These are phyloP conservation scores for Zygoascus tannicola DNA, from an alignment of 805 yeast species.

Conservation along the genomic window DNA sequence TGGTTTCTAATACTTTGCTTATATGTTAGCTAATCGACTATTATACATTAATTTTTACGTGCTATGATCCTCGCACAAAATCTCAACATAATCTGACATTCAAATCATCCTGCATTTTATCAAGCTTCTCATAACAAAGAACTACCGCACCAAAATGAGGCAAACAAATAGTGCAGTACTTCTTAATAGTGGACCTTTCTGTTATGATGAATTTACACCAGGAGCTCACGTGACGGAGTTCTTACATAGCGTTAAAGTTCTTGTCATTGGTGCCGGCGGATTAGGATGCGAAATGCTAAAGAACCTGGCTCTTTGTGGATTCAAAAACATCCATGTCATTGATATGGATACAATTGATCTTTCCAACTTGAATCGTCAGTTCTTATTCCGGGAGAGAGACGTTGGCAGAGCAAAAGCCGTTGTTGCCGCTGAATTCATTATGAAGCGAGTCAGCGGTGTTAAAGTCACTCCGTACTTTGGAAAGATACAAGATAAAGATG, in stretches of 20 bases:
- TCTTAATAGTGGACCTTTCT: constrained; percentile 25
- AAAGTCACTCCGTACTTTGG: constrained; percentile 51
- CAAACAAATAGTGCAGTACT: constrained; percentile 24
- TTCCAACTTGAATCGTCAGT: constrained; percentile 70
- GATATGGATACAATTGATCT: constrained; percentile 80
- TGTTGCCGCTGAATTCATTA: constrained; percentile 53
- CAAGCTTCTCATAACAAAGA: constrained; percentile 46
- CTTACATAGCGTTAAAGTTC: constrained; percentile 24
- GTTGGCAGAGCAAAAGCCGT: constrained; percentile 59
- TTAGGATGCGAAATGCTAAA: constrained; percentile 74
- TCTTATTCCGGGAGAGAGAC: constrained; percentile 51
- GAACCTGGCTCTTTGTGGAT: constrained; percentile 61
- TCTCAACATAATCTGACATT: too few relatives aligned
- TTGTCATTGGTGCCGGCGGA: constrained; percentile 70
- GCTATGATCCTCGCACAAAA: too few relatives aligned
- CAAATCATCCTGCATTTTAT: too few relatives aligned
- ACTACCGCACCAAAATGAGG: too few relatives aligned
- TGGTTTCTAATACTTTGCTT: too few relatives aligned
- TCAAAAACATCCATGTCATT: constrained; percentile 53
- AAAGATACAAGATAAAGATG: constrained; percentile 54
- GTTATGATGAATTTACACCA: constrained; percentile 31
- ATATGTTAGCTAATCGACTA: too few relatives aligned
- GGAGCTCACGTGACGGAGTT: constrained; percentile 23
- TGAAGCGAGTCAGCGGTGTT: constrained; percentile 33
- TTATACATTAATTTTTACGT: too few relatives aligned